Percentiles rank a stretch among this genome's conserved stretches.
These are phyloP conservation scores for Penicillium corylophilum DNA, from an alignment of 2,329 filamentous ascomycete species.

Conservation along the genomic window DNA sequence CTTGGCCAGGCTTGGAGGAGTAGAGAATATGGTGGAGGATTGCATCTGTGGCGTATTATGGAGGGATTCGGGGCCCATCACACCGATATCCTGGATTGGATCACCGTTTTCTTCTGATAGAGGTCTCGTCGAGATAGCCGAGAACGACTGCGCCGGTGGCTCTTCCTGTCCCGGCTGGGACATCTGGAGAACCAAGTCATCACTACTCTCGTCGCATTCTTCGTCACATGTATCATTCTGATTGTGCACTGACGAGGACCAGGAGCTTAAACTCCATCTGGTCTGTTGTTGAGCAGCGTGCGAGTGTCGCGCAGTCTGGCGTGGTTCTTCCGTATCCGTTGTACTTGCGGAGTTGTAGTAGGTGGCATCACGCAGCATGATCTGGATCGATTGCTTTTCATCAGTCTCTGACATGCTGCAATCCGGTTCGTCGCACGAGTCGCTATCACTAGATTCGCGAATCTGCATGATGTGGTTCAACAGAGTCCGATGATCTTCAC, in stretches of 20 bases:
- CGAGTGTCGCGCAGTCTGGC: slow-evolving; percentile 20
- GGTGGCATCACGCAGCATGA: slow-evolving; percentile 53
- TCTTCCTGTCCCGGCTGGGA: slow-evolving; percentile 28
- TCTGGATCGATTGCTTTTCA: slow-evolving; percentile 56
- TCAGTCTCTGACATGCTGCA: slow-evolving; percentile 48
- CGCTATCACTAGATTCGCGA: slow-evolving; percentile 45
- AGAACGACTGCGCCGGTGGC: slow-evolving; percentile 35
- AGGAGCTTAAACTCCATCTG: slow-evolving; percentile 48
- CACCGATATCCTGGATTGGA: slow-evolving; percentile 32
- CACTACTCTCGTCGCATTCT: slow-evolving; percentile 38
- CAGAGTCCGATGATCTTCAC: slow-evolving; percentile 42
- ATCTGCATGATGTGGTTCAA: slow-evolving; percentile 51
- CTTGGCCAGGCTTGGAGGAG: slow-evolving; percentile 55
- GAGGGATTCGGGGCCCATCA: slow-evolving; percentile 41
- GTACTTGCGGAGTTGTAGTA: slow-evolving; percentile 35
- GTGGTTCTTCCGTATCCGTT: slow-evolving; percentile 31
- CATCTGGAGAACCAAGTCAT: slow-evolving; percentile 31
- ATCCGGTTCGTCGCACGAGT: slow-evolving; percentile 40
- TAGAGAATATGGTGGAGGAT: slow-evolving; percentile 43
- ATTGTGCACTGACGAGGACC: slow-evolving; percentile 43
- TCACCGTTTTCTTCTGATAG: slow-evolving; percentile 33
- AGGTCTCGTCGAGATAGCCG: slow-evolving; percentile 32
- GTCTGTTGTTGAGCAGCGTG: slow-evolving; percentile 25
- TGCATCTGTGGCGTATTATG: slow-evolving; percentile 39
- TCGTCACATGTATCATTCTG: slow-evolving; percentile 34